Conservation (phyloP, 2,329 filamentous ascomycete genomes). For the Diaporthe aspalathi region DNA sequence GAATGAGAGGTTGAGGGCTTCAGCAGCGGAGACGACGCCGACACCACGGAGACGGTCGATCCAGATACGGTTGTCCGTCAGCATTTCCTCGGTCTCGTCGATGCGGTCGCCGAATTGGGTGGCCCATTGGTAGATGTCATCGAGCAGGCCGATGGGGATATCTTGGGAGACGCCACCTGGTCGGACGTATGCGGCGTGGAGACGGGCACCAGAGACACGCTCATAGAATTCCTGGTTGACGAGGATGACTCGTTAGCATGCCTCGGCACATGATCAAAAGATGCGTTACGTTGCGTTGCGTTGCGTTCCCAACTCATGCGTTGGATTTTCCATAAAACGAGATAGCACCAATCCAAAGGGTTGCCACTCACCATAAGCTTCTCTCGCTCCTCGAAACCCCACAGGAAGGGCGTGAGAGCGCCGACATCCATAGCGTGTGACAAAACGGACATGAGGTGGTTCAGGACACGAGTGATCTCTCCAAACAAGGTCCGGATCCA, state of each 20-base stretch:
- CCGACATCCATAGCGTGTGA: conserved; percentile 99
- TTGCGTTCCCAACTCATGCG: not conserved
- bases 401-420: conserved; percentile 96
- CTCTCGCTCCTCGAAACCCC: conserved; percentile 99
- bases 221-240: conserved; percentile 93
- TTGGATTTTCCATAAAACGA: conserved; percentile 29
- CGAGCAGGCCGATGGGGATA: conserved; percentile 90
- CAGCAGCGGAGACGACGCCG: conserved; percentile 89
- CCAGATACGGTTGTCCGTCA: conserved; percentile 99
- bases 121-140: conserved; percentile 99
- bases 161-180: conserved; percentile 97
- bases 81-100: conserved; percentile 97
- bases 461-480: conserved; percentile 92
- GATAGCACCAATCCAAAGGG: conserved; percentile 20
- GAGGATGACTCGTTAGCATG: conserved; percentile 25
- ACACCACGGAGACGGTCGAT: conserved; percentile 91
- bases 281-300: not conserved
- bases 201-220: conserved; percentile 95
- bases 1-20: conserved; percentile 98
- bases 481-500: conserved; percentile 96
- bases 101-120: conserved; percentile 99
- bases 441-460: conserved; percentile 97
- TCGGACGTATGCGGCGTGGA: conserved; percentile 96
- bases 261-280: not conserved
- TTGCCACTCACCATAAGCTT: conserved; percentile 88